Evolutionary conservation across 805 yeast species (phyloP).

Genomic region (Schizosaccharomyces osmophilus): DNA sequence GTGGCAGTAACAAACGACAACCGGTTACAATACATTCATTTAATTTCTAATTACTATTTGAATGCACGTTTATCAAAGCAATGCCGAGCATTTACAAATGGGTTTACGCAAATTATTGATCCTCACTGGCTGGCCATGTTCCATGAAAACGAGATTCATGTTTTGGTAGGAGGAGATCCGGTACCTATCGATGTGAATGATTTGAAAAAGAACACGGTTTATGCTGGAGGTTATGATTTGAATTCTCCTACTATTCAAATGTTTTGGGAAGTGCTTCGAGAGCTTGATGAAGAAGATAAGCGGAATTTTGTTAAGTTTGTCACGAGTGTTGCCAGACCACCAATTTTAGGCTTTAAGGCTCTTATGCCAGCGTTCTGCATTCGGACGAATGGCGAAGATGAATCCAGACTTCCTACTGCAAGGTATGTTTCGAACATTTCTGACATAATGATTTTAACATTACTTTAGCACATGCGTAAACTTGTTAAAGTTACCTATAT

Average conservation of each 20-base stretch:
- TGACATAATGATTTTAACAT: background rate
- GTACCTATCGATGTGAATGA: slow-evolving; percentile 48
- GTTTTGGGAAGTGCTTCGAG: slow-evolving; percentile 57
- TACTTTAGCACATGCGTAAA: slow-evolving; percentile 89
- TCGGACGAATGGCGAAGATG: slow-evolving; percentile 33
- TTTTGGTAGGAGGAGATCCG: slow-evolving; percentile 59
- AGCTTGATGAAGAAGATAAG: slow-evolving; percentile 34
- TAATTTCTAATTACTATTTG: slow-evolving; percentile 54
- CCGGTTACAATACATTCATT: slow-evolving; percentile 48
- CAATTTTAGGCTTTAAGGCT: slow-evolving; percentile 60
- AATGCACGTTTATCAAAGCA: slow-evolving; percentile 37
- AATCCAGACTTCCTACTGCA: slow-evolving; percentile 32
- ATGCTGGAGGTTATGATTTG: slow-evolving; percentile 30
- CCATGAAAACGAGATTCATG: slow-evolving; percentile 60
- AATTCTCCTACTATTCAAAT: slow-evolving; percentile 32
- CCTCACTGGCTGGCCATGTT: slow-evolving; percentile 65
- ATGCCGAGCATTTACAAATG: slow-evolving; percentile 38
- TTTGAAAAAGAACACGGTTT: slow-evolving; percentile 33
- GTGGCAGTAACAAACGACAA: slow-evolving; percentile 35
- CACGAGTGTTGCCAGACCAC: slow-evolving; percentile 79
- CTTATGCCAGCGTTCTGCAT: slow-evolving; percentile 63
- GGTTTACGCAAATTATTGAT: slow-evolving; percentile 42
- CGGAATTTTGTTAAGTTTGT: slow-evolving; percentile 58
- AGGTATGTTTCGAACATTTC: background rate
- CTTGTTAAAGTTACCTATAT: slow-evolving; percentile 64